phyloP scores from a whole-genome alignment of 331 rosid genomes.

The Malus hybrid region DNA sequence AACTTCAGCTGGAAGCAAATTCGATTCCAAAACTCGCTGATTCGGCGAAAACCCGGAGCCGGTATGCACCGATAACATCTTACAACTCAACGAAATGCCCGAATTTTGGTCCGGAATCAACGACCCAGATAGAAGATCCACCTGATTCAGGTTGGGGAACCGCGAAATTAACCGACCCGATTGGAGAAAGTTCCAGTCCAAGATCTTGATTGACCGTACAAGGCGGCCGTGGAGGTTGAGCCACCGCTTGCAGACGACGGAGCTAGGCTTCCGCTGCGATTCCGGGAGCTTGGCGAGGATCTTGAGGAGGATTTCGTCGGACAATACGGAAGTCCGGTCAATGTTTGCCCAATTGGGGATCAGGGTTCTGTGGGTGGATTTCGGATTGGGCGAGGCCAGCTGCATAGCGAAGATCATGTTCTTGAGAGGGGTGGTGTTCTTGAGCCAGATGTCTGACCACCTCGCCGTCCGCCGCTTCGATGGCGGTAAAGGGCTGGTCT shows the following conservation, averaged over 20 bases:
- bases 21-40: conserved; percentile 38
- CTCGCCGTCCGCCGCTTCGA: conserved; percentile 28
- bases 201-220: conserved; percentile 47
- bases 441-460: conserved; percentile 73
- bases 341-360: conserved; percentile 27
- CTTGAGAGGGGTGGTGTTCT: conserved; percentile 40
- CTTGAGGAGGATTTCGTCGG: conserved; percentile 61
- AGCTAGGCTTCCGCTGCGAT: conserved; percentile 49
- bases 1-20: conserved; percentile 54
- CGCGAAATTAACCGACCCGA: conserved; percentile 76
- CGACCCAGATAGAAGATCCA: conserved; percentile 59
- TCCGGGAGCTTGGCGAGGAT: conserved; percentile 58
- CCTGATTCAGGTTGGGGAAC: conserved; percentile 74
- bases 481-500: conserved; percentile 9
- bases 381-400: conserved; percentile 40
- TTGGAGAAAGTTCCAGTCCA: conserved; percentile 68
- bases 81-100: conserved; percentile 42
- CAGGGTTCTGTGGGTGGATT: conserved; percentile 6
- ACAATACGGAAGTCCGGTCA: conserved; percentile 51
- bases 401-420: conserved; percentile 58
- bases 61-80: conserved; percentile 32
- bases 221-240: conserved; percentile 76
- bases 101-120: conserved; percentile 43
- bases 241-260: conserved; percentile 93
- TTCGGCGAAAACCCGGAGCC: conserved; percentile 35